phyloP scores from a whole-genome alignment of 257 asterid genomes.

The Scutellaria baicalensis region DNA sequence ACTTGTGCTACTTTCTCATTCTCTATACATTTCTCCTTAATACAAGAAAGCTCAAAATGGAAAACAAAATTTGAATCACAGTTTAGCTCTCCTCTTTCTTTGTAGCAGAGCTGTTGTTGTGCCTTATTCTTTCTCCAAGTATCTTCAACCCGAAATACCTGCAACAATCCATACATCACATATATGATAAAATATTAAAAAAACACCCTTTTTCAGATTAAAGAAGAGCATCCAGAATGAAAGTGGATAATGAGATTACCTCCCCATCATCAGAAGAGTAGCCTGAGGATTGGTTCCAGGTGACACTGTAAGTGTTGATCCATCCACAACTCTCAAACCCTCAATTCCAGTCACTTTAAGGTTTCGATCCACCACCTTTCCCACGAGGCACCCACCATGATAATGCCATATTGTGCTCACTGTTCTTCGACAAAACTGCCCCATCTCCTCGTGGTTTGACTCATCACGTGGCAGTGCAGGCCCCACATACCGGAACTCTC shows the following conservation, averaged over 20 bases:
- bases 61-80: background rate
- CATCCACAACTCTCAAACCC: conserved; percentile 71
- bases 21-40: background rate
- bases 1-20: background rate
- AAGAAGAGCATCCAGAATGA: no score
- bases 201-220: background rate
- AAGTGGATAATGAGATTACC: background rate
- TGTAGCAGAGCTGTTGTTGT: background rate
- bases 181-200: background rate
- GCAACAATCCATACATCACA: background rate
- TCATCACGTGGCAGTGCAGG: conserved; percentile 54
- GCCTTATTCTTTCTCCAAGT: conserved; percentile 42
- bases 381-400: conserved; percentile 85
- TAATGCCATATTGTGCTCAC: conserved; percentile 96
- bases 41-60: background rate
- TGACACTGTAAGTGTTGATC: conserved; percentile 56
- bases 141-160: conserved; percentile 59
- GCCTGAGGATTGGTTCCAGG: conserved; percentile 99
- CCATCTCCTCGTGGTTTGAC: conserved; percentile 43
- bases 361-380: conserved; percentile 61
- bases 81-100: background rate
- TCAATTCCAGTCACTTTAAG: conserved; percentile 55
- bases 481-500: conserved; percentile 69
- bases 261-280: conserved; percentile 80
- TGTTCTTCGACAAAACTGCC: conserved; percentile 65